phyloP scores from a whole-genome alignment of 2,329 filamentous ascomycete genomes.

The Macrophomina pseudophaseolina region DNA sequence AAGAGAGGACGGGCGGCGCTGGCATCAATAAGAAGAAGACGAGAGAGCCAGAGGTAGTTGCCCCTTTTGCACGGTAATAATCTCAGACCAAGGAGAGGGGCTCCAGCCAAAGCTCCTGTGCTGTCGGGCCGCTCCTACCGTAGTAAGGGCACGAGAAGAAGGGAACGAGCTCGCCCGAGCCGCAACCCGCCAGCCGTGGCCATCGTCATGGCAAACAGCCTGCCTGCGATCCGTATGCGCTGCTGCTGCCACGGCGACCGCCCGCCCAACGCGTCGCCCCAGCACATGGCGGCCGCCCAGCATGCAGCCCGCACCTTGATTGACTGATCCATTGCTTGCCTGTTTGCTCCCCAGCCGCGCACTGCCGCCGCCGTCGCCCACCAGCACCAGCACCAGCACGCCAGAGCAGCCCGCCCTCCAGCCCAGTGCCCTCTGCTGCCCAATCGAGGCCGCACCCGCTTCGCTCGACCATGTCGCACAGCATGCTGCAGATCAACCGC shows the following conservation, averaged over 20 bases:
- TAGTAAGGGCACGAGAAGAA: neutral
- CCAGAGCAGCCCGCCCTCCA: neutral
- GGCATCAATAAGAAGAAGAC: constrained; percentile 15
- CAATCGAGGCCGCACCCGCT: constrained; percentile 2
- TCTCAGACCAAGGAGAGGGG: constrained; percentile 13
- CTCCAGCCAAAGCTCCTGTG: neutral
- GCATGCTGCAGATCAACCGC: constrained; percentile 24
- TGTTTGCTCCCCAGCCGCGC: neutral
- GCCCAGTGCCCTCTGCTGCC: neutral
- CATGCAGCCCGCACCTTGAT: neutral
- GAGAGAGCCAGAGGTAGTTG: neutral
- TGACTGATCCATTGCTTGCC: neutral
- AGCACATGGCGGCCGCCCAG: neutral
- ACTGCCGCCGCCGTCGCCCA: neutral
- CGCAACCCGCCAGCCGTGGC: neutral
- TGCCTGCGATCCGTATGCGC: neutral
- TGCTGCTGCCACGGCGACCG: neutral
- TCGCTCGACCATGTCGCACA: constrained; percentile 20
- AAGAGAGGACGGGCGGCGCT: constrained; percentile 2
- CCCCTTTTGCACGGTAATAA: constrained; percentile 21
- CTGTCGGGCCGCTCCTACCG: constrained; percentile 10
- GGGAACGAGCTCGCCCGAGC: constrained; percentile 11
- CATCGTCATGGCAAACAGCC: constrained; percentile 21
- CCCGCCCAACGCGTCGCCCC: neutral
- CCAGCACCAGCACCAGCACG: neutral